A percentile compares a stretch with the other conserved stretches of the same genome.
Evolutionary conservation across 768 basidiomycete species (phyloP).

Genomic region (Auricularia auricula-judae): DNA sequence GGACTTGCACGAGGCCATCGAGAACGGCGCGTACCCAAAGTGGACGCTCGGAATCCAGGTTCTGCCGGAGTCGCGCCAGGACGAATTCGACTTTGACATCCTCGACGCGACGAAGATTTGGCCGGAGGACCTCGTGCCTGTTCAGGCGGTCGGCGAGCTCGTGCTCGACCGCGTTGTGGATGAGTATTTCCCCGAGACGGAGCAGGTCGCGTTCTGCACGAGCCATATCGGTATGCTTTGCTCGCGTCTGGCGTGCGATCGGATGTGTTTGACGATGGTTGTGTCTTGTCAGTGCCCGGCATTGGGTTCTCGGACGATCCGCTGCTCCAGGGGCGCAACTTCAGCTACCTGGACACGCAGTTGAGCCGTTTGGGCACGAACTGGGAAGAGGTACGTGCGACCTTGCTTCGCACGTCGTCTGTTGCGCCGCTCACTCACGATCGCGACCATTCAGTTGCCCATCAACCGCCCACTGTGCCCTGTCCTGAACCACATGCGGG

Average conservation of each 20-base stretch:
- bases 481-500: constrained; percentile 57
- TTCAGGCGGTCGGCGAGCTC: constrained; percentile 68
- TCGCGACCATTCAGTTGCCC: constrained; percentile 39
- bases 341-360: constrained; percentile 83
- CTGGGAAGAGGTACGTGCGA: constrained; percentile 45
- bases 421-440: neutral
- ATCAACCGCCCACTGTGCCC: constrained; percentile 77
- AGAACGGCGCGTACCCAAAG: constrained; percentile 55
- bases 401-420: neutral
- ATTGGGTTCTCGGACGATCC: constrained; percentile 71
- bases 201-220: constrained; percentile 87
- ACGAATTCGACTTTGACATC: constrained; percentile 80
- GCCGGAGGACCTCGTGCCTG: constrained; percentile 71
- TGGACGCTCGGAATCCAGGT: constrained; percentile 73
- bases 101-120: constrained; percentile 81
- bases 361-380: constrained; percentile 71
- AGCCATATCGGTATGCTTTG: constrained; percentile 22
- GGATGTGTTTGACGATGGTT: too few relatives aligned
- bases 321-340: constrained; percentile 74
- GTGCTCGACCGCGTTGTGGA: constrained; percentile 51
- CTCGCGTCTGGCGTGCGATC: too few relatives aligned
- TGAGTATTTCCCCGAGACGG: constrained; percentile 78
- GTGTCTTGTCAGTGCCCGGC: constrained; percentile 38
- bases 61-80: constrained; percentile 59
- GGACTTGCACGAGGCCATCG: constrained; percentile 76